Conservation (phyloP, 441 rosid species). For the Euphorbia corollata region DNA sequence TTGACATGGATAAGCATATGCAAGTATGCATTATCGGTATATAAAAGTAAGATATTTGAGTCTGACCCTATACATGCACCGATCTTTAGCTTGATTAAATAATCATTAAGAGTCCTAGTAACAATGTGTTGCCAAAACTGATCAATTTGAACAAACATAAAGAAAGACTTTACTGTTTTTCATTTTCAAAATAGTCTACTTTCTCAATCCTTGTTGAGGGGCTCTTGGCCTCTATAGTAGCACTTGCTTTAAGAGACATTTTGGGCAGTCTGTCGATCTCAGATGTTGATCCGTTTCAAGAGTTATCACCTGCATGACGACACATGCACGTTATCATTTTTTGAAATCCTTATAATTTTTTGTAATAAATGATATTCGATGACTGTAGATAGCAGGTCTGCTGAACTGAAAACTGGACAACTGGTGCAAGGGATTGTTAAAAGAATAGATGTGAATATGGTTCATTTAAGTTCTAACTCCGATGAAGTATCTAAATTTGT, state of each 20-base stretch:
- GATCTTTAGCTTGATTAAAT: too few species aligned
- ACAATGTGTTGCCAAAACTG: background rate
- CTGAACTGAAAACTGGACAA: conserved; percentile 50
- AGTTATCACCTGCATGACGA: background rate
- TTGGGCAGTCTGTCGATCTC: background rate
- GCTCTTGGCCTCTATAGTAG: background rate
- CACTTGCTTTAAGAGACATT: background rate
- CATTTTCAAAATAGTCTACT: too few species aligned
- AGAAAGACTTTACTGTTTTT: too few species aligned
- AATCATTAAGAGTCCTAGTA: background rate
- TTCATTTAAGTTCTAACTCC: conserved; percentile 59
- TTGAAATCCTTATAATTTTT: background rate
- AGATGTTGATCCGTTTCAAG: background rate
- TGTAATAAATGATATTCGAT: conserved; percentile 4
- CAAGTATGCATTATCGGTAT: background rate
- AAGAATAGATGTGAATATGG: conserved; percentile 66
- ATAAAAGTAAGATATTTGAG: background rate
- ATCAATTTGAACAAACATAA: too few species aligned
- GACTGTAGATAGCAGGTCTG: conserved; percentile 36
- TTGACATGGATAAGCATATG: background rate
- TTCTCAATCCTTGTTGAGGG: background rate
- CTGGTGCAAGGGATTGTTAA: conserved; percentile 74
- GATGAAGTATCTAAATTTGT: conserved; percentile 67
- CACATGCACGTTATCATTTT: background rate
- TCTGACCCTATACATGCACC: background rate